Percentiles rank a stretch among this genome's conserved stretches.
These are phyloP conservation scores for Trichoderma simmonsii DNA, from an alignment of 2,329 filamentous ascomycete species.

Conservation along the genomic window DNA sequence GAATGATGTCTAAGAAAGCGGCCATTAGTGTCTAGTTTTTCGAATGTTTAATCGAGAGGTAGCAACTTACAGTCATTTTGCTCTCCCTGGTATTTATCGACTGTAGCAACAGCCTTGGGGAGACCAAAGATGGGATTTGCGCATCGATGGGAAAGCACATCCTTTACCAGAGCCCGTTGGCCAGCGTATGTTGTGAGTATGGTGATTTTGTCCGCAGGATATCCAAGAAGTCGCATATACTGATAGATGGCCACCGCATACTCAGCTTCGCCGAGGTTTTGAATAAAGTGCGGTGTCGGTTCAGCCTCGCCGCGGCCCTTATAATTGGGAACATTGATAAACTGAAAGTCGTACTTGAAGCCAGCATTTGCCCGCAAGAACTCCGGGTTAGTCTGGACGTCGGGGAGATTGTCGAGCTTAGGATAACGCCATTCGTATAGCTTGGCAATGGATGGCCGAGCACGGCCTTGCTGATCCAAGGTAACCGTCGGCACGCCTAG, in stretches of 20 bases:
- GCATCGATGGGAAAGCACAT: slow-evolving; percentile 82
- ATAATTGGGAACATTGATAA: slow-evolving; percentile 92
- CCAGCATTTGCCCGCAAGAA: slow-evolving; percentile 84
- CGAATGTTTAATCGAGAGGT: no score
- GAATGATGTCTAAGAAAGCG: slow-evolving; percentile 68
- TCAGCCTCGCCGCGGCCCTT: slow-evolving; percentile 85
- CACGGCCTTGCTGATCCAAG: slow-evolving; percentile 90
- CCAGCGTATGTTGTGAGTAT: slow-evolving; percentile 94
- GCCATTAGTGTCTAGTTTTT: background rate
- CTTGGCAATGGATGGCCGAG: slow-evolving; percentile 78
- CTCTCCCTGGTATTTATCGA: slow-evolving; percentile 98
- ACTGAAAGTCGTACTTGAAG: slow-evolving; percentile 92
- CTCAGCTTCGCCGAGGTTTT: slow-evolving; percentile 95
- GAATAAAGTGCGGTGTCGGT: slow-evolving; percentile 89
- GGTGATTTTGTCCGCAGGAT: slow-evolving; percentile 77
- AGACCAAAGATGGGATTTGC: slow-evolving; percentile 82
- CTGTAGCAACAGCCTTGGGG: slow-evolving; percentile 85
- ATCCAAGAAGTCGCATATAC: slow-evolving; percentile 95
- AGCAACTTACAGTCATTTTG: slow-evolving; percentile 85
- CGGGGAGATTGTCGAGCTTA: slow-evolving; percentile 72
- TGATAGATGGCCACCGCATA: slow-evolving; percentile 94
- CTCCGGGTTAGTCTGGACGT: slow-evolving; percentile 64
- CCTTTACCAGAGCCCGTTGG: slow-evolving; percentile 80
- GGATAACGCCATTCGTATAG: slow-evolving; percentile 94
- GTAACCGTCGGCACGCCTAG: slow-evolving; percentile 88